Conservation (phyloP, 305 asterid genomes). For the Vinca major region DNA sequence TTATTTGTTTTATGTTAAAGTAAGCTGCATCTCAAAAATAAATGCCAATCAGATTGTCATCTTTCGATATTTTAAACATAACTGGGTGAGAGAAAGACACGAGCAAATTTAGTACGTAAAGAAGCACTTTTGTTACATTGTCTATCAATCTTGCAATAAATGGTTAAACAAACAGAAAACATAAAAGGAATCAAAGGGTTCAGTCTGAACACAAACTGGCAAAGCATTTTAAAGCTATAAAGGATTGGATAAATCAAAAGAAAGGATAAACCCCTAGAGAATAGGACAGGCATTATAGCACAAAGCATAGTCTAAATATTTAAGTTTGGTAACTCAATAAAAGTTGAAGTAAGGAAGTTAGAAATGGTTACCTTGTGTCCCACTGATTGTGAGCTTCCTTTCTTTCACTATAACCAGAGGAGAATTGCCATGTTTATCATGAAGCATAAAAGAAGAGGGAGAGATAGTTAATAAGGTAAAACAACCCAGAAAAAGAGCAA, state of each 20-base stretch:
- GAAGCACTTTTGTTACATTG: not conserved
- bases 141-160: not conserved
- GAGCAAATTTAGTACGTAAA: not conserved
- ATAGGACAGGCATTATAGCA: not conserved
- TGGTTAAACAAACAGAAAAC: not conserved
- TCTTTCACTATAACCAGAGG: not conserved
- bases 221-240: no score
- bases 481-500: no score
- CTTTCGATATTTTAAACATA: not conserved
- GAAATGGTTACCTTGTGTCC: slow-evolving; percentile 5
- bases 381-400: slow-evolving; percentile 5
- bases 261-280: not conserved
- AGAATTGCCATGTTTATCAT: not conserved
- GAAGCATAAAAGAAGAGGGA: not conserved
- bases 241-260: not conserved
- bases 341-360: not conserved
- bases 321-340: not conserved
- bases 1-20: not conserved
- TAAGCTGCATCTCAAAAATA: not conserved
- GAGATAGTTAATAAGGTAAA: not conserved
- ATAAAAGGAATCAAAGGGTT: not conserved
- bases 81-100: not conserved
- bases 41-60: not conserved
- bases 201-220: not conserved
- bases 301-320: not conserved